Conservation (phyloP, 176 grass and related monocot genomes). For the Aegilops tauschii region DNA sequence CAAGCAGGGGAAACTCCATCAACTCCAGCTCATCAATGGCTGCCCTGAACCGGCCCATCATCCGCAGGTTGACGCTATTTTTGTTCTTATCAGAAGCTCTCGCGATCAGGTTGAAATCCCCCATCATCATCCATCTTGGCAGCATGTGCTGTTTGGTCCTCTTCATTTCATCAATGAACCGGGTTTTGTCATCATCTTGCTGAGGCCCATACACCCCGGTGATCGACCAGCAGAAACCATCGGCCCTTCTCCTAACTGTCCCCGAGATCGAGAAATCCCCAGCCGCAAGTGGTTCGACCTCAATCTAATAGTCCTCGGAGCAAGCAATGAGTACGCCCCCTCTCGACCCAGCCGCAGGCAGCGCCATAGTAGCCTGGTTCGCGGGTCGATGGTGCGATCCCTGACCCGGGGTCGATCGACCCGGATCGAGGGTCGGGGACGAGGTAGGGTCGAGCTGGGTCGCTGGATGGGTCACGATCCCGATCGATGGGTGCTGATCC, state of each 20-base stretch:
- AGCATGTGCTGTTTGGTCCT: background rate
- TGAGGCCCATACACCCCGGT: background rate
- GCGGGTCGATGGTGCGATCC: too few species aligned
- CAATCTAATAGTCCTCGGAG: background rate
- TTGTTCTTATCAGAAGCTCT: too few species aligned
- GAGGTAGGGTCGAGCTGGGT: too few species aligned
- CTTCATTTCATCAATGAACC: background rate
- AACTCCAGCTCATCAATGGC: background rate
- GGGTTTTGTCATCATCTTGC: background rate
- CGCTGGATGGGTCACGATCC: too few species aligned
- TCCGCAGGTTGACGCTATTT: too few species aligned
- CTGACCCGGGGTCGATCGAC: too few species aligned
- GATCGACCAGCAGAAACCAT: background rate
- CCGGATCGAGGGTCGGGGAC: too few species aligned
- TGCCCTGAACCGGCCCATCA: too few species aligned
- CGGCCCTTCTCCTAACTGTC: background rate
- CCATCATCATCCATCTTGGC: background rate
- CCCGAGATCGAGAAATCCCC: background rate
- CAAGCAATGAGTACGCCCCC: too few species aligned
- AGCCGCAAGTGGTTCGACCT: background rate
- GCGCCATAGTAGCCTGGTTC: too few species aligned
- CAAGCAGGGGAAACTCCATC: background rate
- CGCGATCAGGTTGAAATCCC: too few species aligned
- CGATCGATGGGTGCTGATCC: too few species aligned
- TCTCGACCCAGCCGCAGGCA: background rate